phyloP scores from a whole-genome alignment of 2,329 filamentous ascomycete genomes.

The Xylaria sp. region DNA sequence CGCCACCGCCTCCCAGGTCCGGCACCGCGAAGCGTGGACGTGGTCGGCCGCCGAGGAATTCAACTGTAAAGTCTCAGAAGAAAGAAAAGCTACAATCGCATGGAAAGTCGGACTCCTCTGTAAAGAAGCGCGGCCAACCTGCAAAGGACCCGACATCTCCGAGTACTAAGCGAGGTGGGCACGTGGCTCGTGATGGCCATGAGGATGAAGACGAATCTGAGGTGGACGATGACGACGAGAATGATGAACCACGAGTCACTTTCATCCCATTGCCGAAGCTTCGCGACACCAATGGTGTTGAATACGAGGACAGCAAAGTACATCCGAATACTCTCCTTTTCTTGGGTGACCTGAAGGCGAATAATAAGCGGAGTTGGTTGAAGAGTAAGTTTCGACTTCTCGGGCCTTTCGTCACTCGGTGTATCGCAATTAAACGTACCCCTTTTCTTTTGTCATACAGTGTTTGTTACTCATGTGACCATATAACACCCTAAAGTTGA shows the following conservation, averaged over 20 bases:
- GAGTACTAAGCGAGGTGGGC: constrained; percentile 5
- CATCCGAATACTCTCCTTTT: constrained; percentile 70
- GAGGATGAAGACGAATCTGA: constrained; percentile 42
- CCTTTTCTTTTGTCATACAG: constrained; percentile 1
- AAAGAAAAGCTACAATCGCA: not conserved
- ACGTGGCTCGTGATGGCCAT: constrained; percentile 44
- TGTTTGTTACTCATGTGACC: not conserved
- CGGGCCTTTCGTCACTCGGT: not conserved
- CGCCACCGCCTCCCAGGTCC: constrained; percentile 31
- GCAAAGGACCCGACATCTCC: constrained; percentile 16
- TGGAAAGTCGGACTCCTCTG: not conserved
- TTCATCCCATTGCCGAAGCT: constrained; percentile 57
- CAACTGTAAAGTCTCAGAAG: constrained; percentile 3
- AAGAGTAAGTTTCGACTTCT: constrained; percentile 57
- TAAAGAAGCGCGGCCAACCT: constrained; percentile 36
- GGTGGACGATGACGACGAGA: constrained; percentile 45
- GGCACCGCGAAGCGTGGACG: constrained; percentile 38
- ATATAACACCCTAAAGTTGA: not conserved
- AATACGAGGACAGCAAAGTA: constrained; percentile 64
- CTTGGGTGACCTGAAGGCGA: constrained; percentile 67
- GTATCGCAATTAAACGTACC: not conserved
- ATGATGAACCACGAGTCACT: constrained; percentile 52
- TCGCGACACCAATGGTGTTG: constrained; percentile 55
- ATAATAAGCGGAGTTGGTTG: constrained; percentile 70
- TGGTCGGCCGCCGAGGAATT: constrained; percentile 38